Conservation (phyloP, 768 basidiomycete genomes). For the Trametes villosa region DNA sequence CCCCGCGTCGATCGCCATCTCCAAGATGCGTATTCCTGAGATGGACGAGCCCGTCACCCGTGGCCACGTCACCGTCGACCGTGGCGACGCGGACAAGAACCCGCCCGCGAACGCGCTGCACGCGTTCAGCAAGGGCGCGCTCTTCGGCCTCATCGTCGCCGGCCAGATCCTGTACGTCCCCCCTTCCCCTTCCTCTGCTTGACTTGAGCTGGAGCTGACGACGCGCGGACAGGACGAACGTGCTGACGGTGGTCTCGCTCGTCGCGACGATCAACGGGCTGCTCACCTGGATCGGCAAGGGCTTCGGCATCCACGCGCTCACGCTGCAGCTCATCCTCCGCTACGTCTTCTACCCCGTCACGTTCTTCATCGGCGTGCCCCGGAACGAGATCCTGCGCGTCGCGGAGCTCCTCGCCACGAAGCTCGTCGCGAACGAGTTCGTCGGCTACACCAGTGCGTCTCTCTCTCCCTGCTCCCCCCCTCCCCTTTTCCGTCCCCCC, state of each 20-base stretch:
- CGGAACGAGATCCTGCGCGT: slow-evolving; percentile 81
- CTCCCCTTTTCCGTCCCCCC: not conserved
- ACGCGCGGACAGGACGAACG: slow-evolving; percentile 60
- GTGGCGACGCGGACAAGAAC: slow-evolving; percentile 60
- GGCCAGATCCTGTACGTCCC: slow-evolving; percentile 84
- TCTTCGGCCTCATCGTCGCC: slow-evolving; percentile 85
- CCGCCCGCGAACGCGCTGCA: slow-evolving; percentile 80
- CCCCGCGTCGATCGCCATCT: slow-evolving; percentile 91
- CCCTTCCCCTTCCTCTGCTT: not conserved
- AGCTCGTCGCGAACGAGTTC: slow-evolving; percentile 88
- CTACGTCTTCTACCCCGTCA: slow-evolving; percentile 87
- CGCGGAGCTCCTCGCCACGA: slow-evolving; percentile 80
- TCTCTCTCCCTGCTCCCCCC: not conserved
- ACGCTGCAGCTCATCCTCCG: slow-evolving; percentile 85
- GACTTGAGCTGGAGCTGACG: not conserved
- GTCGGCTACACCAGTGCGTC: slow-evolving; percentile 62
- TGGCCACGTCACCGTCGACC: slow-evolving; percentile 78
- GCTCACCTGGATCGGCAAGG: slow-evolving; percentile 86
- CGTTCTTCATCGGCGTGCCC: slow-evolving; percentile 83
- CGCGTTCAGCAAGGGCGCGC: slow-evolving; percentile 84
- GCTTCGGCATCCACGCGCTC: slow-evolving; percentile 80
- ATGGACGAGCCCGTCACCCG: slow-evolving; percentile 85
- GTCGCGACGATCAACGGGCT: slow-evolving; percentile 83
- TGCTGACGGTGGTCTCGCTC: slow-evolving; percentile 83
- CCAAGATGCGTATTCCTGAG: slow-evolving; percentile 87